Evolutionary conservation across 2,329 filamentous ascomycete species (phyloP).

Genomic region (Zelopaecilomyces penicillatus): DNA sequence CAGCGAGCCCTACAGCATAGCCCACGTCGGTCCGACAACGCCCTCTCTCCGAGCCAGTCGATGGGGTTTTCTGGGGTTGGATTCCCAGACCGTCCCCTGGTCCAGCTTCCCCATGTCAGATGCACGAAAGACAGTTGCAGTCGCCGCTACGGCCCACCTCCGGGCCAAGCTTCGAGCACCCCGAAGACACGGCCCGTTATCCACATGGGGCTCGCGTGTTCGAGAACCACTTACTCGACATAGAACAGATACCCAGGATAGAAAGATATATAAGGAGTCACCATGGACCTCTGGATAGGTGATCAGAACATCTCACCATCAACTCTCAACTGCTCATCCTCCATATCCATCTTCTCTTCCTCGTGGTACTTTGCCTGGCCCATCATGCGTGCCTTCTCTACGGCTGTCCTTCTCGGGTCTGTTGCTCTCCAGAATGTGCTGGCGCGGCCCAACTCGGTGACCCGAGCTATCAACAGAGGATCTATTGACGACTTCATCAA

Average conservation of each 20-base stretch:
- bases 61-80: too few relatives aligned
- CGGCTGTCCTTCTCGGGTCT: conserved; percentile 42
- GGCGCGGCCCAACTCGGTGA: conserved; percentile 31
- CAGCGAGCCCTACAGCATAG: neutral
- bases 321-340: conserved; percentile 10
- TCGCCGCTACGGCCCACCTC: too few relatives aligned
- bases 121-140: too few relatives aligned
- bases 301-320: conserved; percentile 13
- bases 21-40: neutral
- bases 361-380: conserved; percentile 21
- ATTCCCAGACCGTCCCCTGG: too few relatives aligned
- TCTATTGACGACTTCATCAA: conserved; percentile 45
- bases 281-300: conserved; percentile 6
- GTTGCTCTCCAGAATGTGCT: conserved; percentile 43
- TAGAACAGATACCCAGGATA: conserved; percentile 2
- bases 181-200: too few relatives aligned
- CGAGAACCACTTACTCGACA: neutral
- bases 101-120: too few relatives aligned
- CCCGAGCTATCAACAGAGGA: conserved; percentile 32
- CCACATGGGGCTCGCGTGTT: too few relatives aligned
- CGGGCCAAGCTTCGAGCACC: too few relatives aligned
- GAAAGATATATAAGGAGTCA: neutral
- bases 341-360: conserved; percentile 21
- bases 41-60: too few relatives aligned
- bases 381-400: conserved; percentile 43